phyloP scores from a whole-genome alignment of 805 yeast species.

The Ogataea naganishii region DNA sequence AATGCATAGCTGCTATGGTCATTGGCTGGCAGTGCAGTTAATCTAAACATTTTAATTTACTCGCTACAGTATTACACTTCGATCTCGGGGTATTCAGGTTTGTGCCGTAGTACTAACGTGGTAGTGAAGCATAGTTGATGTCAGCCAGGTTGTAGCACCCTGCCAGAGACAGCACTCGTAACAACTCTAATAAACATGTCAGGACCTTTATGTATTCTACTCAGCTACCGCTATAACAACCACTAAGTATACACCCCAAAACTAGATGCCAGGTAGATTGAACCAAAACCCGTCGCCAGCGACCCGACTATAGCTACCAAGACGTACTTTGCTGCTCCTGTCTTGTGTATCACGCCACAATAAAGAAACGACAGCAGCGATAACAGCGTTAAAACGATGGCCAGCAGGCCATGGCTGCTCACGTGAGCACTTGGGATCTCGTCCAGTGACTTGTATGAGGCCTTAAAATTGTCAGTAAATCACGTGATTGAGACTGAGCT shows the following conservation, averaged over 20 bases:
- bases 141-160: not conserved
- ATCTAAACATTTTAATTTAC: too few species aligned
- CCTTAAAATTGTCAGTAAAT: too few species aligned
- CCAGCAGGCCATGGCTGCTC: too few species aligned
- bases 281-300: constrained; percentile 19
- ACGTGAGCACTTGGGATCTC: too few species aligned
- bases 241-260: constrained; percentile 23
- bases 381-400: constrained; percentile 2
- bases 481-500: too few species aligned
- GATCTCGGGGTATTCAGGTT: not conserved
- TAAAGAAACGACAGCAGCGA: constrained; percentile 4
- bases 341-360: too few species aligned
- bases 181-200: too few species aligned
- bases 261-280: constrained; percentile 18
- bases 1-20: too few species aligned
- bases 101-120: not conserved
- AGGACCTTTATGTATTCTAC: too few species aligned
- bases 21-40: too few species aligned
- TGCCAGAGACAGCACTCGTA: constrained; percentile 1
- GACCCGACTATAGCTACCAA: constrained; percentile 13
- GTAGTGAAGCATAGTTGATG: constrained; percentile 1
- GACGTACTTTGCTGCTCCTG: constrained; percentile 7
- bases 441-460: too few species aligned
- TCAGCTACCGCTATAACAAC: too few species aligned
- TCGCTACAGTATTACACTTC: not conserved